These are phyloP conservation scores for Hericium coralloides DNA, from an alignment of 768 basidiomycete species.

Conservation along the genomic window DNA sequence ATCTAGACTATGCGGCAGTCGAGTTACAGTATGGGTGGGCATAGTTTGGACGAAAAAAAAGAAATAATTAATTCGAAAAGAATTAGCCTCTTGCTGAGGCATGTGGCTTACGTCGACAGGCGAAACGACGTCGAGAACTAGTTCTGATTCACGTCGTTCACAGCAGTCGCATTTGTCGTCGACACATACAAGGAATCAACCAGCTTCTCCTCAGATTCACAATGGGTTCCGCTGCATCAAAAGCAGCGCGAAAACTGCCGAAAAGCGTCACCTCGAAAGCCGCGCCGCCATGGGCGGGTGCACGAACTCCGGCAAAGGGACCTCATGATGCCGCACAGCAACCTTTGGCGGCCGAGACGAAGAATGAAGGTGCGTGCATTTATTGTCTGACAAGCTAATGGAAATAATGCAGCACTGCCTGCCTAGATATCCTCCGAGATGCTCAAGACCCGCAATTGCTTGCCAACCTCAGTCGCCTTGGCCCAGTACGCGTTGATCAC, in stretches of 20 bases:
- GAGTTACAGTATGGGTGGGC: too few species aligned
- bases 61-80: too few species aligned
- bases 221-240: constrained; percentile 62
- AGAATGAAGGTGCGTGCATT: constrained; percentile 33
- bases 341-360: constrained; percentile 39
- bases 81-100: too few species aligned
- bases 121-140: too few species aligned
- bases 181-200: too few species aligned
- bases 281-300: constrained; percentile 40
- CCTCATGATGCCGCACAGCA: constrained; percentile 8
- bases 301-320: constrained; percentile 25
- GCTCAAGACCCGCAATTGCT: constrained; percentile 66
- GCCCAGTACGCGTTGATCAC: constrained; percentile 64
- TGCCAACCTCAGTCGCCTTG: constrained; percentile 53
- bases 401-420: neutral
- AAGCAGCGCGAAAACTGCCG: constrained; percentile 47
- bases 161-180: too few species aligned
- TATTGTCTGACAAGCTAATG: neutral
- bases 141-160: too few species aligned
- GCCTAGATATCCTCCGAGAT: constrained; percentile 28
- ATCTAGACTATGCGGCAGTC: too few species aligned
- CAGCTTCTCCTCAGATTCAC: neutral
- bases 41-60: too few species aligned
- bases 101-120: too few species aligned
- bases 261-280: constrained; percentile 25